Base-by-base conservation (phyloP, 805 yeast species). In the Kodamaea fukazawae region DNA sequence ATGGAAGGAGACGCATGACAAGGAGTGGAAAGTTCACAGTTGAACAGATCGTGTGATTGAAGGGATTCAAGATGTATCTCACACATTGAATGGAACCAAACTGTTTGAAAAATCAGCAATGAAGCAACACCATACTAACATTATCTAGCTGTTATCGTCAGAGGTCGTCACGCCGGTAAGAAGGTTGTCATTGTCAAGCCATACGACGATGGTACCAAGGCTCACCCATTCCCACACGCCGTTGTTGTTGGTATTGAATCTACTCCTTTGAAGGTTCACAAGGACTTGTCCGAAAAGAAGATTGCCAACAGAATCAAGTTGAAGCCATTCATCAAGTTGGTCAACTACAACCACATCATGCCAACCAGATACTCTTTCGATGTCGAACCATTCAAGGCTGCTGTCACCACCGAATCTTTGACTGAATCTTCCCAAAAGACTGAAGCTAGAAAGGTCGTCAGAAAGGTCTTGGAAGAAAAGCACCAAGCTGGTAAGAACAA, bases 91-190 rank as follows among this genome's bases (percentile, higher is more conserved):
- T 20, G 23, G 8, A 6, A 6, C 7, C 7, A 20, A 20, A 20
- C 7, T 8, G 8, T 8, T 20, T 20, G 8, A 20, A 20, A 20
- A 27, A 27, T 27, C 15, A 10, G 5, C 5, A 20, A 6, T 20
- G 23, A 20, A 20, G 23, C 7, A 20, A 6, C 8, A 6, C 8
- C 27, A 14, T 46, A 46, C 49, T 46, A 46, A 46, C 49, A 34
- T 12, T 5, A 16, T 54, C 36, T 69, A 86, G 95, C 98, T 79
- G 90, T 93, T 78, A 90, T 93, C 73, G 96, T 90, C 75, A 91
- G 98, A 76, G 99, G 99, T 70, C 93, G 99, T 81, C 91, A 81
- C 87, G 99, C 99, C 73, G 99, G 99, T 81, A 91, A 90, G 86
- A 93, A 93, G 86, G 99, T 93, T 59, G 99, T 93, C 72, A 89